Evolutionary conservation across 2,329 filamentous ascomycete genomes (phyloP).

Genomic region (Penicillium fuscoglaucum): DNA sequence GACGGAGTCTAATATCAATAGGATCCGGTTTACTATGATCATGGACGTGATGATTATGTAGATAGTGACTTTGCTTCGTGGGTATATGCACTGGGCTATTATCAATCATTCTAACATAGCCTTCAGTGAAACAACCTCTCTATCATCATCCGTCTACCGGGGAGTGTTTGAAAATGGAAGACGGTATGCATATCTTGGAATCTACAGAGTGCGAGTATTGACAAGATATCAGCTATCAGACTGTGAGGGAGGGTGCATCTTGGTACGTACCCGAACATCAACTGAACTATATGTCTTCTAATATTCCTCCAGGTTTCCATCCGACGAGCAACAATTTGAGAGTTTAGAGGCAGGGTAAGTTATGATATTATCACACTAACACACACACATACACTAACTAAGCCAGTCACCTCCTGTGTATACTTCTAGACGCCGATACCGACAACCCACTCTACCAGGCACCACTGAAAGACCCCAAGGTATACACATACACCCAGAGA

Average conservation of each 20-base stretch:
- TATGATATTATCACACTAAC: background rate
- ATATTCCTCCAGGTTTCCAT: constrained; percentile 1
- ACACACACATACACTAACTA: background rate
- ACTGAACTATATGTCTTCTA: background rate
- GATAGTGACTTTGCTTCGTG: constrained; percentile 5
- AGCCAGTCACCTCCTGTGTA: constrained; percentile 6
- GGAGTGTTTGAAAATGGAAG: constrained; percentile 10
- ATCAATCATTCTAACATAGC: background rate
- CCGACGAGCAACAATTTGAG: constrained; percentile 11
- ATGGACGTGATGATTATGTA: background rate
- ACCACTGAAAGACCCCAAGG: constrained; percentile 4
- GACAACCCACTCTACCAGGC: constrained; percentile 7
- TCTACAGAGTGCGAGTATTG: background rate
- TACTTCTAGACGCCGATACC: constrained; percentile 1
- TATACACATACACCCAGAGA: background rate
- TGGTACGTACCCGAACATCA: background rate
- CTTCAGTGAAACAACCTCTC: constrained; percentile 4
- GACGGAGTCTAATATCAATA: constrained; percentile 9
- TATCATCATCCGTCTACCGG: constrained; percentile 3
- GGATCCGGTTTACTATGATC: constrained; percentile 6
- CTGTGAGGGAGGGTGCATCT: constrained; percentile 5
- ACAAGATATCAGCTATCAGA: constrained; percentile 5
- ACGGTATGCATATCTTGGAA: constrained; percentile 3
- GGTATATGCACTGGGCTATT: background rate
- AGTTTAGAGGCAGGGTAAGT: constrained; percentile 7